Percentiles rank a stretch among this genome's conserved stretches.
Evolutionary conservation across 2,329 filamentous ascomycete genomes (phyloP).

Genomic region (Xylariomycetidae sp.): DNA sequence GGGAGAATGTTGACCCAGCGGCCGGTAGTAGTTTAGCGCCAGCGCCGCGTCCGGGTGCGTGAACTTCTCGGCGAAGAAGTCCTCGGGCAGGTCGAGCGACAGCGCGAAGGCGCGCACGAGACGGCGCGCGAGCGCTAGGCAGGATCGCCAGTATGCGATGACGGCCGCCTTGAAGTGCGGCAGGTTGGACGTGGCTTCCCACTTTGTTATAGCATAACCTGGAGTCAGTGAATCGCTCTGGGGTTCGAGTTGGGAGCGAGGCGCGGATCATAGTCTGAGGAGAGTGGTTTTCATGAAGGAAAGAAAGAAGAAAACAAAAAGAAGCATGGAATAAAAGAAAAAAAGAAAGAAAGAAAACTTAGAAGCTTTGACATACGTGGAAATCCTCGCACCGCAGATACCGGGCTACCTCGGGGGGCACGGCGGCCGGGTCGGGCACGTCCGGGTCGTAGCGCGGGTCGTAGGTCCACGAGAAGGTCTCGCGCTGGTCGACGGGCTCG

Average conservation of each 20-base stretch:
- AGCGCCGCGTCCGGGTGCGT: slow-evolving; percentile 28
- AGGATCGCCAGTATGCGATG: slow-evolving; percentile 29
- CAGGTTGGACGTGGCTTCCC: slow-evolving; percentile 22
- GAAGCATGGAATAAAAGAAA: no score
- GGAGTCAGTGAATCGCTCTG: no score
- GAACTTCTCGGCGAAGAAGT: slow-evolving; percentile 34
- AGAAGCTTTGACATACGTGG: no score
- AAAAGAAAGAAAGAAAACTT: no score
- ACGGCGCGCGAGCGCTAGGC: slow-evolving; percentile 31
- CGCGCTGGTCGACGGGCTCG: slow-evolving; percentile 25
- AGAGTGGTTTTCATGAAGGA: no score
- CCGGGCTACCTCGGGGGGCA: slow-evolving; percentile 12
- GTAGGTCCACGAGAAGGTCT: slow-evolving; percentile 31
- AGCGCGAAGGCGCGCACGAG: slow-evolving; percentile 36
- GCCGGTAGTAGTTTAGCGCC: slow-evolving; percentile 38
- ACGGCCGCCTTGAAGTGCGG: slow-evolving; percentile 32
- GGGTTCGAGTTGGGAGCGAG: no score
- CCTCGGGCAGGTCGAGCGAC: slow-evolving; percentile 34
- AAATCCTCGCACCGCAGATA: slow-evolving; percentile 18
- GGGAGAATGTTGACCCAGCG: no score
- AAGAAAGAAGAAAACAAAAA: no score
- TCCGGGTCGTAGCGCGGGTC: slow-evolving; percentile 24
- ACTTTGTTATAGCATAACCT: no score
- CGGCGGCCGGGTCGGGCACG: slow-evolving; percentile 23
- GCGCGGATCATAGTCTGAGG: no score